Conservation (phyloP, 306 rosid genomes). For the Vicia villosa region DNA sequence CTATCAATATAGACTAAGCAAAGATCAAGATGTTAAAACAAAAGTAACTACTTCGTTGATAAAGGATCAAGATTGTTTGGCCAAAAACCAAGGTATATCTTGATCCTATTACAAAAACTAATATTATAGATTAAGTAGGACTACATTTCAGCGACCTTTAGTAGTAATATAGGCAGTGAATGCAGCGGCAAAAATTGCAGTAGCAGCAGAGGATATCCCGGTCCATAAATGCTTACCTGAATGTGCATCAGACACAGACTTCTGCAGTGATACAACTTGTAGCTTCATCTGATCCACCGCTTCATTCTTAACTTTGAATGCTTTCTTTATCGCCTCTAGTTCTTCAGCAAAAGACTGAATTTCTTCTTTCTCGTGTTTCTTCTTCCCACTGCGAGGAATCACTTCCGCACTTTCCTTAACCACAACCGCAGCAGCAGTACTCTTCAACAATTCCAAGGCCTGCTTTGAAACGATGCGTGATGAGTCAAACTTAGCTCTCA, state of each 20-base stretch:
- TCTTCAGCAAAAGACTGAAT: slow-evolving; percentile 47
- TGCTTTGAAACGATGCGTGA: slow-evolving; percentile 40
- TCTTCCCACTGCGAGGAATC: slow-evolving; percentile 27
- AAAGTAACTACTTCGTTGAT: slow-evolving; percentile 28
- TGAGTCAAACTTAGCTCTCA: slow-evolving; percentile 50
- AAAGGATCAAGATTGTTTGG: slow-evolving; percentile 31
- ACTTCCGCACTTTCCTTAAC: slow-evolving; percentile 40
- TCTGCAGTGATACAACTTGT: slow-evolving; percentile 43
- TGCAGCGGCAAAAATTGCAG: slow-evolving; percentile 67
- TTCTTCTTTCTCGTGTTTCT: slow-evolving; percentile 48
- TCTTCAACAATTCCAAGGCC: slow-evolving; percentile 63
- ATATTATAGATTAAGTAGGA: slow-evolving; percentile 29
- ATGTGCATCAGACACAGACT: slow-evolving; percentile 44
- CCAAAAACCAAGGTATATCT: slow-evolving; percentile 20
- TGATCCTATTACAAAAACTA: slow-evolving; percentile 31
- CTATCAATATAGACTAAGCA: slow-evolving; percentile 8
- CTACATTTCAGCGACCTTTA: slow-evolving; percentile 57
- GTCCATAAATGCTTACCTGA: slow-evolving; percentile 68
- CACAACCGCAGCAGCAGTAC: slow-evolving; percentile 51
- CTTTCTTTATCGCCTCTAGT: slow-evolving; percentile 62
- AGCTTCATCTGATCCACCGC: slow-evolving; percentile 60
- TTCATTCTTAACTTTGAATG: slow-evolving; percentile 67
- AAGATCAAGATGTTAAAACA: not conserved
- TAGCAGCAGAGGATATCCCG: slow-evolving; percentile 62
- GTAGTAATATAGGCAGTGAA: slow-evolving; percentile 60